Conservation (phyloP, 225 moss, liverwort and hornwort genomes). For the Takakia lepidozioides region DNA sequence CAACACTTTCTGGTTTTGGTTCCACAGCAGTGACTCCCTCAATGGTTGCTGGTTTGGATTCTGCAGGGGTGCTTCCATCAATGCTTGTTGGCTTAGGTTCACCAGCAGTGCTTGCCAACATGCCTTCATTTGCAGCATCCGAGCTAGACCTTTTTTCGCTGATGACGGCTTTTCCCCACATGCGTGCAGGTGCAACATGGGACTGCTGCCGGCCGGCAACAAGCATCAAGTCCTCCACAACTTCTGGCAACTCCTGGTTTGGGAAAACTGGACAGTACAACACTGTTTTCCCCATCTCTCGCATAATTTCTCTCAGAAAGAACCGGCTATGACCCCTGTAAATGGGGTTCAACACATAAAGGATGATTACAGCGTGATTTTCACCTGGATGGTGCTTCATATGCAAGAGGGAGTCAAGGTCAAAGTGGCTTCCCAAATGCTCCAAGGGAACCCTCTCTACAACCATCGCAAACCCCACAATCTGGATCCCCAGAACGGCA, state of each 20-base stretch:
- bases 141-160: no score
- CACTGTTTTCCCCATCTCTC: constrained; percentile 23
- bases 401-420: constrained; percentile 19
- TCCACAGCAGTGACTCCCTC: no score
- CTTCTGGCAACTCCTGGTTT: constrained; percentile 33
- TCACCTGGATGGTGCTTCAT: constrained; percentile 21
- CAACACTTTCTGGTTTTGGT: no score
- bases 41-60: no score
- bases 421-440: constrained; percentile 37
- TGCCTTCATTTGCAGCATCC: no score
- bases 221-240: constrained; percentile 33
- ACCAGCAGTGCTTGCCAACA: no score
- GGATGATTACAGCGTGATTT: constrained; percentile 27
- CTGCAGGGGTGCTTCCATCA: no score
- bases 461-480: constrained; percentile 42
- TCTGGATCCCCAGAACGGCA: constrained; percentile 23
- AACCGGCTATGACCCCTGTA: constrained; percentile 32
- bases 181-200: constrained; percentile 15
- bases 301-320: constrained; percentile 43
- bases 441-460: constrained; percentile 33
- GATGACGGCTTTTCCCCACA: no score
- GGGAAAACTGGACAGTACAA: constrained; percentile 47
- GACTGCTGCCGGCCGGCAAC: constrained; percentile 40
- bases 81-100: no score
- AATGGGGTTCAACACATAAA: constrained; percentile 39